Conservation (phyloP, 2,329 filamentous ascomycete species). For the Venturia carpophila region DNA sequence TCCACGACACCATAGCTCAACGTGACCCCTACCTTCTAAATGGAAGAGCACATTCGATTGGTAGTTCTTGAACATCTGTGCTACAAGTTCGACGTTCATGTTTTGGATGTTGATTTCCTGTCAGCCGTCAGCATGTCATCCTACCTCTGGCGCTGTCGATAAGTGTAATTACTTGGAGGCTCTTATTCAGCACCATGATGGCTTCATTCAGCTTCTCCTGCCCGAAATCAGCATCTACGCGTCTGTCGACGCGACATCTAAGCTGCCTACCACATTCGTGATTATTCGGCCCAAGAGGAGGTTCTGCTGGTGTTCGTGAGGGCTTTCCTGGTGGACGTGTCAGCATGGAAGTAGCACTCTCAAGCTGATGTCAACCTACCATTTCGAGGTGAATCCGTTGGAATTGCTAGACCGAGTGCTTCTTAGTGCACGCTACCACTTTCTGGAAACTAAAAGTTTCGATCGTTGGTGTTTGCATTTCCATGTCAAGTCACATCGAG, state of each 20-base stretch:
- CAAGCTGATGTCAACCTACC: neutral
- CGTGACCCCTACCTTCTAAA: conserved; percentile 64
- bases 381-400: neutral
- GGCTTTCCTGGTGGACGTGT: conserved; percentile 60
- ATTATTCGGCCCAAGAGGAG: conserved; percentile 90
- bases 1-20: neutral
- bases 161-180: conserved; percentile 57
- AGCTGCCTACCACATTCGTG: conserved; percentile 76
- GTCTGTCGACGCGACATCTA: neutral
- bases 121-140: neutral
- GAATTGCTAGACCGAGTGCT: neutral
- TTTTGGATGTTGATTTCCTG: conserved; percentile 98
- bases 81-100: conserved; percentile 96
- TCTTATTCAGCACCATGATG: conserved; percentile 85
- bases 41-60: conserved; percentile 97
- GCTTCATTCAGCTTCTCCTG: conserved; percentile 98
- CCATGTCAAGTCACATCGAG: too few species aligned
- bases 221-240: neutral
- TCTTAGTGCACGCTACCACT: neutral
- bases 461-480: neutral
- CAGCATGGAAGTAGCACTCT: neutral
- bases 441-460: neutral
- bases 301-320: conserved; percentile 95
- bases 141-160: conserved; percentile 17
- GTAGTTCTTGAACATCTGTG: conserved; percentile 99